A percentile compares a stretch with the other conserved stretches of the same genome.
Evolutionary conservation across 2,329 filamentous ascomycete genomes (phyloP).

Genomic region (Tolypocladium album): DNA sequence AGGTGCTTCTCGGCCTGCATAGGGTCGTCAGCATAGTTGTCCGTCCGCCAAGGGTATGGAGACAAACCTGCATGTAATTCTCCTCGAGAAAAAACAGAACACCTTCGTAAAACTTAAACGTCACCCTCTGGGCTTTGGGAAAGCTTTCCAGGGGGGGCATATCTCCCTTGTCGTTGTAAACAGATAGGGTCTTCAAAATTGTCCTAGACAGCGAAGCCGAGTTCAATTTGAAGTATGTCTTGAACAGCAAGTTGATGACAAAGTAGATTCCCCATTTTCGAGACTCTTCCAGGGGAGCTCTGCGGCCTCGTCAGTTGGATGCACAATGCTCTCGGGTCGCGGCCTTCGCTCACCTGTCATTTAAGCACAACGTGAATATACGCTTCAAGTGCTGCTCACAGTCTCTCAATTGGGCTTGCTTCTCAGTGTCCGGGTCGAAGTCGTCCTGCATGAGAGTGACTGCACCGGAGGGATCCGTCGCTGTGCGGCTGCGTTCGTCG

Average conservation of each 20-base stretch:
- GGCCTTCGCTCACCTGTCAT: constrained; percentile 58
- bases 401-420: constrained; percentile 80
- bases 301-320: constrained; percentile 20
- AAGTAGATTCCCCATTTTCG: constrained; percentile 98
- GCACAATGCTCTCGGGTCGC: too few relatives aligned
- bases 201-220: constrained; percentile 83
- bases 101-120: constrained; percentile 92
- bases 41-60: constrained; percentile 3
- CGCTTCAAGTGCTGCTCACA: constrained; percentile 83
- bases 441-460: constrained; percentile 61
- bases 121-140: constrained; percentile 83
- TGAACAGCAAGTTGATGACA: constrained; percentile 89
- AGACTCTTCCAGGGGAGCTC: constrained; percentile 74
- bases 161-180: constrained; percentile 58
- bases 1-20: constrained; percentile 67
- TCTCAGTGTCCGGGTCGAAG: constrained; percentile 63
- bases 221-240: constrained; percentile 96
- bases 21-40: background rate
- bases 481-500: constrained; percentile 42
- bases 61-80: constrained; percentile 64
- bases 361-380: constrained; percentile 83
- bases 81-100: constrained; percentile 92
- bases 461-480: constrained; percentile 23
- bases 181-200: constrained; percentile 72
- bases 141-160: constrained; percentile 73